Evolutionary conservation across 2,329 filamentous ascomycete genomes (phyloP).

Genomic region (Diplocarpon mali): DNA sequence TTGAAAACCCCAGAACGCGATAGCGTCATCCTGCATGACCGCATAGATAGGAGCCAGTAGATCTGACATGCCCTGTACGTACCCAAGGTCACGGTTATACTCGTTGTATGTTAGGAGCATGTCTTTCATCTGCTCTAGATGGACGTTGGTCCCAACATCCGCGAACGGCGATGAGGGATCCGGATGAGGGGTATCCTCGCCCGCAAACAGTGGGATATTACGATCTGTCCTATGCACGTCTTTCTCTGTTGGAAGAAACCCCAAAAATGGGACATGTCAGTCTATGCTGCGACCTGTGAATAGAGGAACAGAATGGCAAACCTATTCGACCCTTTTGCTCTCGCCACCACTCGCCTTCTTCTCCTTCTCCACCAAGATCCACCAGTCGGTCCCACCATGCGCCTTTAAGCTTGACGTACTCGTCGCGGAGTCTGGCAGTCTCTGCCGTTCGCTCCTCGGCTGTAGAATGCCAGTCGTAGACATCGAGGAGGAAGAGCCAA

Average conservation of each 20-base stretch:
- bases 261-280: slow-evolving; percentile 39
- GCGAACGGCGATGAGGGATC: slow-evolving; percentile 94
- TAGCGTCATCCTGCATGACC: slow-evolving; percentile 90
- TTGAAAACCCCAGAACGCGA: slow-evolving; percentile 95
- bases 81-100: slow-evolving; percentile 89
- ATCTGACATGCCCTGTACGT: slow-evolving; percentile 98
- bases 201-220: slow-evolving; percentile 86
- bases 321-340: slow-evolving; percentile 90
- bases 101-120: slow-evolving; percentile 98
- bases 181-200: slow-evolving; percentile 92
- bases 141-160: slow-evolving; percentile 86
- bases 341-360: slow-evolving; percentile 91
- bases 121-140: slow-evolving; percentile 97
- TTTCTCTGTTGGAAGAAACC: slow-evolving; percentile 61
- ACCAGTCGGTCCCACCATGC: slow-evolving; percentile 93
- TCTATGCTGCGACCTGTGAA: slow-evolving; percentile 9
- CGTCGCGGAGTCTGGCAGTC: slow-evolving; percentile 76
- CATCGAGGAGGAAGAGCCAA: slow-evolving; percentile 86
- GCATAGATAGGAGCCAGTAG: slow-evolving; percentile 92
- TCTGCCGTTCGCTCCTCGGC: slow-evolving; percentile 73
- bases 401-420: slow-evolving; percentile 88
- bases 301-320: slow-evolving; percentile 36
- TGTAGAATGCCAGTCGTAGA: slow-evolving; percentile 89
- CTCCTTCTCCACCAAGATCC: slow-evolving; percentile 66
- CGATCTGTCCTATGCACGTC: slow-evolving; percentile 97